phyloP scores from a whole-genome alignment of 2,329 filamentous ascomycete species.

The Pleomassaria siparia region DNA sequence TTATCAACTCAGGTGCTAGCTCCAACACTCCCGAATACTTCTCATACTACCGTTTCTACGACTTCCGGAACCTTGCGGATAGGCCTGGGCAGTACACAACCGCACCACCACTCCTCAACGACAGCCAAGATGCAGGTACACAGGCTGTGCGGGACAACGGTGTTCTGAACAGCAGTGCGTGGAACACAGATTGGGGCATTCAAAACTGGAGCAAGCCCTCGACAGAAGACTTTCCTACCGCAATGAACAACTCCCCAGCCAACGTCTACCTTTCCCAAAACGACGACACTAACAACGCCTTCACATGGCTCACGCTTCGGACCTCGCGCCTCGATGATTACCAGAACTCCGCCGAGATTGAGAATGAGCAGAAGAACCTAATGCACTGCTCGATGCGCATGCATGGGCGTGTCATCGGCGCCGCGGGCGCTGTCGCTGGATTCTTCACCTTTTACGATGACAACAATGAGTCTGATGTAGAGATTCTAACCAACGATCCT shows the following conservation, averaged over 20 bases:
- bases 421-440: conserved; percentile 52
- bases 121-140: conserved; percentile 21
- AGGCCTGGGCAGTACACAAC: conserved; percentile 25
- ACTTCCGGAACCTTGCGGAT: conserved; percentile 50
- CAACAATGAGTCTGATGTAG: conserved; percentile 55
- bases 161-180: conserved; percentile 40
- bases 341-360: conserved; percentile 53
- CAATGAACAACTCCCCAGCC: conserved; percentile 49
- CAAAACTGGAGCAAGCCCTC: conserved; percentile 50
- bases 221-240: conserved; percentile 40
- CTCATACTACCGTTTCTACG: conserved; percentile 54
- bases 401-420: conserved; percentile 48
- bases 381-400: conserved; percentile 53
- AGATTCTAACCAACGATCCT: conserved; percentile 54
- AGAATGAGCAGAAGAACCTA: conserved; percentile 48
- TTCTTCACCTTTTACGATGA: conserved; percentile 59
- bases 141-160: conserved; percentile 40
- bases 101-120: conserved; percentile 27
- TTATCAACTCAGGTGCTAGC: conserved; percentile 46
- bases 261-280: conserved; percentile 50
- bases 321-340: conserved; percentile 47
- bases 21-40: conserved; percentile 47
- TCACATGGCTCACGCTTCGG: conserved; percentile 51
- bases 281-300: conserved; percentile 20
- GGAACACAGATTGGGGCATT: conserved; percentile 40